Percentiles rank a stretch among this genome's conserved stretches.
phyloP scores from a whole-genome alignment of 768 basidiomycete species.

The Mycena pura region DNA sequence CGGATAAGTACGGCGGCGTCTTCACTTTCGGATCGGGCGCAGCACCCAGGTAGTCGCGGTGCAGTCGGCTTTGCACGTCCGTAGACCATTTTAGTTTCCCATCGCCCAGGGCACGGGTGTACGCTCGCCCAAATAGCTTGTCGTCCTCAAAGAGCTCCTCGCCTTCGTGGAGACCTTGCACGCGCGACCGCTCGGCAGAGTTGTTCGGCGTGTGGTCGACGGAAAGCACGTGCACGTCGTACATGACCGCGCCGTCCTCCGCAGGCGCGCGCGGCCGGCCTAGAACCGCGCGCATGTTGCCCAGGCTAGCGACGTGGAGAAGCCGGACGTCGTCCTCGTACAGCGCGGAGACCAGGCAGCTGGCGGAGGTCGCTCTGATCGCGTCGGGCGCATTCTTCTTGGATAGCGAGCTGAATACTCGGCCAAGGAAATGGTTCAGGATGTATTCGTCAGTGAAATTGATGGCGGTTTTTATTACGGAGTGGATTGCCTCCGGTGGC shows the following conservation, averaged over 20 bases:
- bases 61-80: slow-evolving; percentile 44
- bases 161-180: slow-evolving; percentile 39
- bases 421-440: slow-evolving; percentile 5
- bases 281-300: slow-evolving; percentile 50
- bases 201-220: slow-evolving; percentile 45
- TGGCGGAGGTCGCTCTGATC: background rate
- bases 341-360: slow-evolving; percentile 29
- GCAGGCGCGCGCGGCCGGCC: slow-evolving; percentile 38
- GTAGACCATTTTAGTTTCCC: slow-evolving; percentile 50
- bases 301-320: slow-evolving; percentile 46
- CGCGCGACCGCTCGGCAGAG: slow-evolving; percentile 38
- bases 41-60: slow-evolving; percentile 43
- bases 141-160: slow-evolving; percentile 38
- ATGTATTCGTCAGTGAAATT: slow-evolving; percentile 10
- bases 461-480: slow-evolving; percentile 8
- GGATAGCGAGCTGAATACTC: slow-evolving; percentile 12
- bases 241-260: slow-evolving; percentile 36
- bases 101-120: slow-evolving; percentile 52
- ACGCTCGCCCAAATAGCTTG: slow-evolving; percentile 37
- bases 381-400: slow-evolving; percentile 10
- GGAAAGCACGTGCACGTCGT: slow-evolving; percentile 47
- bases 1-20: slow-evolving; percentile 57
- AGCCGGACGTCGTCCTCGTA: slow-evolving; percentile 44
- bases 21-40: slow-evolving; percentile 36
- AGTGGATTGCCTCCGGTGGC: slow-evolving; percentile 6